Percentiles rank a stretch among this genome's conserved stretches.
Conservation (phyloP, 164 flowering plant genomes). For the Akebia trifoliata region DNA sequence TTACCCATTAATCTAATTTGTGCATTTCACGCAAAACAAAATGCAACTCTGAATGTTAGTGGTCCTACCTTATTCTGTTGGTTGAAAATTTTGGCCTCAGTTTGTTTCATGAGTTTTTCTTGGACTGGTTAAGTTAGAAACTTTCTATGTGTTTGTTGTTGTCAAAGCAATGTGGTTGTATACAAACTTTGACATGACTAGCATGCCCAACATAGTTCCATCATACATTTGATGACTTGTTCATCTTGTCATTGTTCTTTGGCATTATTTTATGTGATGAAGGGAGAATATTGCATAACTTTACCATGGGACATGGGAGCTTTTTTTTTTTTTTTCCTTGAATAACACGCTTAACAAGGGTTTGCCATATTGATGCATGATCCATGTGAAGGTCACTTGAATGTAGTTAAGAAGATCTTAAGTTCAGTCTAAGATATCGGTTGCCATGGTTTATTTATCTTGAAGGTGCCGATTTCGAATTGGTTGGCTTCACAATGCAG, state of each 20-base stretch:
- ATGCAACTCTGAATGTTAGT: too few species aligned
- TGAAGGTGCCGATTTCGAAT: constrained; percentile 91
- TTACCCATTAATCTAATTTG: too few species aligned
- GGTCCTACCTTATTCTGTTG: too few species aligned
- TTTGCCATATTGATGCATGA: constrained; percentile 40
- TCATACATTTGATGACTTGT: not conserved
- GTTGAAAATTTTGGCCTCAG: too few species aligned
- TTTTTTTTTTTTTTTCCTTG: constrained; percentile 21
- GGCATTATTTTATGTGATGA: constrained; percentile 5
- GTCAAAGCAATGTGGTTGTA: too few species aligned
- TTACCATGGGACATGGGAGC: constrained; percentile 30
- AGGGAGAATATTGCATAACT: constrained; percentile 13
- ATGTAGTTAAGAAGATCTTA: constrained; percentile 50
- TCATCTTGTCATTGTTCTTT: constrained; percentile 2
- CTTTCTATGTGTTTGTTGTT: too few species aligned
- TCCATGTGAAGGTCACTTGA: constrained; percentile 53
- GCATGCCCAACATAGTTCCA: too few species aligned
- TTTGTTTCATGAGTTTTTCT: too few species aligned
- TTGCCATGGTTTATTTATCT: constrained; percentile 82
- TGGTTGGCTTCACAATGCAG: constrained; percentile 99
- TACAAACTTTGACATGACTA: too few species aligned
- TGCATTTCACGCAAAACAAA: too few species aligned
- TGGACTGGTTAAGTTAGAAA: too few species aligned
- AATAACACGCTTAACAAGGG: constrained; percentile 28
- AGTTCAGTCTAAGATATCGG: constrained; percentile 60